These are phyloP conservation scores for Candida nemodendra DNA, from an alignment of 805 yeast genomes.

Conservation along the genomic window DNA sequence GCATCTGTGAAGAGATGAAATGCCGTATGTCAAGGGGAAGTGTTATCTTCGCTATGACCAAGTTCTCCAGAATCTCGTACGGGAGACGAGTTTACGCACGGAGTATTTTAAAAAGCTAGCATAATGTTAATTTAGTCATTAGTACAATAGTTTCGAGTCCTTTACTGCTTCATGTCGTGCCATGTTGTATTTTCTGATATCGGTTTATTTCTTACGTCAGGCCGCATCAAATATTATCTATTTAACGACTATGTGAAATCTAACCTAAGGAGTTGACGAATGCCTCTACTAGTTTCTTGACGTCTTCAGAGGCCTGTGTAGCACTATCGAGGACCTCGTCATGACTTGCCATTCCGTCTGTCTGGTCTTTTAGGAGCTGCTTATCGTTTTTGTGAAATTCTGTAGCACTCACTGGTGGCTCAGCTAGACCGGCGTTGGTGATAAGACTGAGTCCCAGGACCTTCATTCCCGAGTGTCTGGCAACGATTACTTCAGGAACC, in stretches of 20 bases:
- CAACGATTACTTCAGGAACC: conserved; percentile 92
- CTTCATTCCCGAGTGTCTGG: conserved; percentile 80
- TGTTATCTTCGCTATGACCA: too few species aligned
- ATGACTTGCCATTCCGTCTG: conserved; percentile 83
- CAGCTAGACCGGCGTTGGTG: conserved; percentile 78
- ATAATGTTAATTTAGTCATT: too few species aligned
- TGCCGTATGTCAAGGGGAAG: too few species aligned
- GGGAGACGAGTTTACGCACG: too few species aligned
- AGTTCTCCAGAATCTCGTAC: too few species aligned
- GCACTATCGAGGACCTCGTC: conserved; percentile 90
- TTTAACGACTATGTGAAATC: not conserved
- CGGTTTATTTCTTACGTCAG: too few species aligned
- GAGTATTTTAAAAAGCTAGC: too few species aligned
- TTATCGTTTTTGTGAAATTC: conserved; percentile 37
- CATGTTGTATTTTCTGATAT: too few species aligned
- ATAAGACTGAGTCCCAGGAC: conserved; percentile 84
- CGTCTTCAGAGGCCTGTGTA: conserved; percentile 75
- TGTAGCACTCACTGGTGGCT: conserved; percentile 64
- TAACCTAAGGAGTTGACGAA: conserved; percentile 38
- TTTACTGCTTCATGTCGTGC: too few species aligned
- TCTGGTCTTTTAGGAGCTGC: conserved; percentile 40
- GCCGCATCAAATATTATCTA: conserved; percentile 3
- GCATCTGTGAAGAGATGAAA: conserved; percentile 5
- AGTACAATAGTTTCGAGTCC: too few species aligned
- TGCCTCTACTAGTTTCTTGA: conserved; percentile 64